Conservation (phyloP, 129 eudicot species). For the Dittrichia graveolens region DNA sequence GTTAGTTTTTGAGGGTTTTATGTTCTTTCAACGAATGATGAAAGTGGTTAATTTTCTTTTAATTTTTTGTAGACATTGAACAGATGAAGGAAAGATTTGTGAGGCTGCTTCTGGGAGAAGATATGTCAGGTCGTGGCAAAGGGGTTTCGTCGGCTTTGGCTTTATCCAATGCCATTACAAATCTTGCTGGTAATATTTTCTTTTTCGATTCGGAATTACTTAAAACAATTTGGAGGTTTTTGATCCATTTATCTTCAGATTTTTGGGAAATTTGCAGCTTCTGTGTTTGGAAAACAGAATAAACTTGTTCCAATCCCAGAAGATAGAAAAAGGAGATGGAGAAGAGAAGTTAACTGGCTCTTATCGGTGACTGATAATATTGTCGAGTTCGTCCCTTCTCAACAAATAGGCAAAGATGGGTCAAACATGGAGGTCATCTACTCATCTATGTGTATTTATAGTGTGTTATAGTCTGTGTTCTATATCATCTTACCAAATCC, state of each 20-base stretch:
- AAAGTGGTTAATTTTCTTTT: not conserved
- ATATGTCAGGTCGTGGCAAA: conserved; percentile 85
- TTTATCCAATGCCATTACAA: conserved; percentile 83
- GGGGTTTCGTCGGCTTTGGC: conserved; percentile 92
- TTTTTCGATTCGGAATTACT: not conserved
- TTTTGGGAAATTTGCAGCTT: conserved; percentile 55
- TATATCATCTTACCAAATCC: not conserved
- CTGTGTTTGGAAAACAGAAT: conserved; percentile 76
- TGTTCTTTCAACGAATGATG: not conserved
- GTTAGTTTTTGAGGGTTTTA: conserved; percentile 9
- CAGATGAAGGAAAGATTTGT: conserved; percentile 78
- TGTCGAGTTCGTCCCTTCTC: conserved; percentile 77
- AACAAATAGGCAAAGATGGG: conserved; percentile 69
- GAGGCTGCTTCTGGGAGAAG: conserved; percentile 80
- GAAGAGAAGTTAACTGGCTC: conserved; percentile 80
- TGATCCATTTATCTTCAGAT: conserved; percentile 32
- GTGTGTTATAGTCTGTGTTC: not conserved
- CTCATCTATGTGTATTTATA: not conserved
- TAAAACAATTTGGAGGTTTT: conserved; percentile 6
- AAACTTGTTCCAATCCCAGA: conserved; percentile 70
- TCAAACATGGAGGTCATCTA: conserved; percentile 71
- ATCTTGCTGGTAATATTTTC: conserved; percentile 69
- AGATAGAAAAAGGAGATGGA: conserved; percentile 72
- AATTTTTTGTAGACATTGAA: conserved; percentile 52
- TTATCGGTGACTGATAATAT: conserved; percentile 78